Base-by-base conservation (phyloP, 805 yeast species). In the Barnettozyma populi region DNA sequence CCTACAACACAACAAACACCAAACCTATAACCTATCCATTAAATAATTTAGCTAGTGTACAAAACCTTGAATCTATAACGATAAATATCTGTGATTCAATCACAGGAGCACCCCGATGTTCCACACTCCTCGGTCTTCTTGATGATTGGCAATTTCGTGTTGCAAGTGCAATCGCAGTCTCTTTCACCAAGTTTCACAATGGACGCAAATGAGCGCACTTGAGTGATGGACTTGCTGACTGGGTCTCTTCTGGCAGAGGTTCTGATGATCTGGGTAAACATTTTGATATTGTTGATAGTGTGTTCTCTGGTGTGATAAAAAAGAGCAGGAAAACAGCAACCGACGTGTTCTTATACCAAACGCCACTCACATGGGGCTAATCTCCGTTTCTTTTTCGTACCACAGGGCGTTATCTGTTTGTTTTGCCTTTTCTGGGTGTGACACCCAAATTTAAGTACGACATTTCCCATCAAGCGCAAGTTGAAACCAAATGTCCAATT, bases 151-250 rank as follows among this genome's bases (percentile, higher is more conserved):
- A 43, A 31, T 43, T 47, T 57, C 36, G 52, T 47, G 42, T 45
- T 35, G 38, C 64, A 60, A 46, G 64, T 60, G 41, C 64, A 60
- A 25, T 59, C 64, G 44, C 64, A 59, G 35, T 59, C 64, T 49
- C 60, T 52, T 41, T 54, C 60, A 24, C 44, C 49, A 31, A 45
- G 45, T 37, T 53, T 55, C 5, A 50, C 29, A 5, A 50, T 13
- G 13, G 52, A 36, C 10, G 48, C 32, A 29, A 54, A 45, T 19
- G 49, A 41, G 43, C 48, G 47, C 41, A 48, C 36, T 45, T 52
- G 41, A 11, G 49, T 34, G n/a, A 19, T 35, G 31, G 29, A 29
- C 37, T 34, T 41, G 48, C 47, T 39, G 32, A 37, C 13, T 21
- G 53, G 47, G 20, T 50, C 29, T 56, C 53, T 56, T 56, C 53